Conservation (phyloP, 108 stramenopile genomes). For the Aurantiochytrium sp. region DNA sequence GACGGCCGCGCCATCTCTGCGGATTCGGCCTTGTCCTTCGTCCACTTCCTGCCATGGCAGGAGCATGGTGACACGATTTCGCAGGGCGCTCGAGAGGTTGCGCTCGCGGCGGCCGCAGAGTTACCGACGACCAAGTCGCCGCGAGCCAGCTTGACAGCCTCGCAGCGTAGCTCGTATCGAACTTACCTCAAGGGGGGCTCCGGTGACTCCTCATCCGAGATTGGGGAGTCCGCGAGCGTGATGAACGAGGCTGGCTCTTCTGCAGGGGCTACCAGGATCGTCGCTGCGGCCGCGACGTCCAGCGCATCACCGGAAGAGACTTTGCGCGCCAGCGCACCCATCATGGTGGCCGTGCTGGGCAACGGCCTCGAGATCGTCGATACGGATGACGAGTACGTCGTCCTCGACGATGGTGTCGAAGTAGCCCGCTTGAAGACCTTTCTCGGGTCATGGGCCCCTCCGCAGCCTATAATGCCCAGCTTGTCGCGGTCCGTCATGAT, state of each 20-base stretch:
- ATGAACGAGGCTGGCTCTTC: no score
- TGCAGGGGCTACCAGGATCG: no score
- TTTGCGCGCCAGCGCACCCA: neutral
- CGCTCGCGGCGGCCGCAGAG: neutral
- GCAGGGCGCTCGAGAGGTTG: neutral
- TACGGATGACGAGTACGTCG: neutral
- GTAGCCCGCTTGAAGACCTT: neutral
- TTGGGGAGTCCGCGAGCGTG: no score
- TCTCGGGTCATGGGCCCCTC: neutral
- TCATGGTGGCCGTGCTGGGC: neutral
- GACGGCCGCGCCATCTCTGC: neutral
- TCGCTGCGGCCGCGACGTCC: no score
- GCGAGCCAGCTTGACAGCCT: no score
- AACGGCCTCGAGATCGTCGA: conserved; percentile 21
- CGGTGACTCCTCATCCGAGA: no score
- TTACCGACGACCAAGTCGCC: no score
- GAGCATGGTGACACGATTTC: neutral
- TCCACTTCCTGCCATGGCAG: neutral
- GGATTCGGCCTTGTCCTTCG: neutral
- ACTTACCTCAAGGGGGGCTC: no score
- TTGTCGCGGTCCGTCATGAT: conserved; percentile 59
- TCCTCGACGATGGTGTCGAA: neutral
- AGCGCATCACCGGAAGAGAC: no score
- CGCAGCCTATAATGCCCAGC: neutral
- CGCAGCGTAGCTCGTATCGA: no score